Conservation (phyloP, 2,329 filamentous ascomycete species). For the Trichoderma sp. region DNA sequence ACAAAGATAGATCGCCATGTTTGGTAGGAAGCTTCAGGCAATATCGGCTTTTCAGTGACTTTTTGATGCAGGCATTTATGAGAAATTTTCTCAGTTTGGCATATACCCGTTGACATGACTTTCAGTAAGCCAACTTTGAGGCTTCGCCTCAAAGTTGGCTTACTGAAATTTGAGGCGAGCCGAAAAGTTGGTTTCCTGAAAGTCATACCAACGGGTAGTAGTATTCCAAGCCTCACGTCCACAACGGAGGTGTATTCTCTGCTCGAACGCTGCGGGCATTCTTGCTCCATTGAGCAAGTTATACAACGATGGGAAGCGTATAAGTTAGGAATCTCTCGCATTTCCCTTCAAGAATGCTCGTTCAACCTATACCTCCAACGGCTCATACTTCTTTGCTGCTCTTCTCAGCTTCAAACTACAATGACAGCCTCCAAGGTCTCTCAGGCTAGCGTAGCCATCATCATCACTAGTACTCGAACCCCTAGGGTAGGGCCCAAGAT, state of each 20-base stretch:
- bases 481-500: neutral
- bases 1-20: neutral
- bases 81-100: too few species aligned
- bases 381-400: neutral
- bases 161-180: too few species aligned
- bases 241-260: neutral
- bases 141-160: too few species aligned
- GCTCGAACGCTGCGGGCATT: neutral
- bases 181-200: too few species aligned
- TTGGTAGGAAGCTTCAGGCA: neutral
- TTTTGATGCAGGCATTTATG: neutral
- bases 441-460: neutral
- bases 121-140: too few species aligned
- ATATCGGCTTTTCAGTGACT: neutral
- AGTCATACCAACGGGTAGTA: too few species aligned
- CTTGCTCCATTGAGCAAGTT: neutral
- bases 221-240: neutral
- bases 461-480: constrained; percentile 9
- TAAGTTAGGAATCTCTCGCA: neutral
- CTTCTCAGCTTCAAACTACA: too few species aligned
- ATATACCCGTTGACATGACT: too few species aligned
- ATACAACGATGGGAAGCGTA: neutral
- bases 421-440: neutral
- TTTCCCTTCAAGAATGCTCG: neutral
- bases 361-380: neutral